A percentile compares a stretch with the other conserved stretches of the same genome.
phyloP scores from a whole-genome alignment of 441 rosid genomes.

The Breynia disticha region DNA sequence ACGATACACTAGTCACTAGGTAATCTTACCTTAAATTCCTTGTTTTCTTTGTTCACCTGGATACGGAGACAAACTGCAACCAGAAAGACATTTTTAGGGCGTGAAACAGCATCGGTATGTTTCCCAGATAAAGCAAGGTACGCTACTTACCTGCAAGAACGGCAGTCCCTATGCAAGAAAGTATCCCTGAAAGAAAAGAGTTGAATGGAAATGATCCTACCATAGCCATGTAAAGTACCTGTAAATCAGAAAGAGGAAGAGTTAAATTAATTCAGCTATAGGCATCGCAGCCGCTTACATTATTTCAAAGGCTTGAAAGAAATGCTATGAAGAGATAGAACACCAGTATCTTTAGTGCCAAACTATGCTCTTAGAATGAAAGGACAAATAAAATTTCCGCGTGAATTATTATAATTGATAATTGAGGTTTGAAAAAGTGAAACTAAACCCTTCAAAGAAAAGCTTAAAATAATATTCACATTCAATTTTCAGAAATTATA shows the following conservation, averaged over 20 bases:
- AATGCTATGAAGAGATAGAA: too few species aligned
- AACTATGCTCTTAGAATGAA: too few species aligned
- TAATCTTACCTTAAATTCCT: slow-evolving; percentile 75
- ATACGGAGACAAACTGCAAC: slow-evolving; percentile 83
- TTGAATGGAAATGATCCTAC: slow-evolving; percentile 97
- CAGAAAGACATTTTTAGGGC: background rate
- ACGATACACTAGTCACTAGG: background rate
- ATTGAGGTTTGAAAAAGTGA: too few species aligned
- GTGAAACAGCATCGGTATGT: background rate
- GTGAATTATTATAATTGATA: too few species aligned
- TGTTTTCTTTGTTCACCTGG: slow-evolving; percentile 97
- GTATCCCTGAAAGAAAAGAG: slow-evolving; percentile 87
- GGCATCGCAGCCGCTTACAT: background rate
- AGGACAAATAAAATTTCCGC: too few species aligned
- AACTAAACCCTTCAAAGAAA: too few species aligned
- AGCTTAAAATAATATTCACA: too few species aligned
- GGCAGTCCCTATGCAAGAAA: slow-evolving; percentile 84
- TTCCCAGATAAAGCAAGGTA: background rate
- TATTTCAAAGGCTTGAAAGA: too few species aligned
- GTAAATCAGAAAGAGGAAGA: slow-evolving; percentile 15
- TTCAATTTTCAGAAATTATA: too few species aligned
- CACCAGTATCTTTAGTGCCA: too few species aligned
- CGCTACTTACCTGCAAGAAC: slow-evolving; percentile 80
- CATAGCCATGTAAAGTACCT: slow-evolving; percentile 87
- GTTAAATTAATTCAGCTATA: slow-evolving; percentile 1